Percentiles rank a stretch among this genome's conserved stretches.
Conservation (phyloP, 164 flowering plant species). For the Cinnamomum micranthum region DNA sequence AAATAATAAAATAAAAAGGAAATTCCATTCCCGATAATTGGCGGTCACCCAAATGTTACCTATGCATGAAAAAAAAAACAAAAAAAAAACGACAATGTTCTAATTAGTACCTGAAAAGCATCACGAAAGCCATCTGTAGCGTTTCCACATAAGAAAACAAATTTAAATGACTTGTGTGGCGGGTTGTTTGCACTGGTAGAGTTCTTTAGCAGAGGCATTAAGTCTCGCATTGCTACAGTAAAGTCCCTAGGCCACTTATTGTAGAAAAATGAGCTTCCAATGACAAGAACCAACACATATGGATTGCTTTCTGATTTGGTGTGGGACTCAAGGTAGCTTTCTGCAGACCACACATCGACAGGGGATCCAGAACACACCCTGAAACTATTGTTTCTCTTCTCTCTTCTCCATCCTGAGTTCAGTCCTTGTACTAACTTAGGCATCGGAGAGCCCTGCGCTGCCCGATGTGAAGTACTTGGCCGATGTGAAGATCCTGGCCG, state of each 20-base stretch:
- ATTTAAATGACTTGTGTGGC: constrained; percentile 46
- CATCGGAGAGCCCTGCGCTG: too few relatives aligned
- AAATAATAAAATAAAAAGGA: too few relatives aligned
- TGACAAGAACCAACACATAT: constrained; percentile 68
- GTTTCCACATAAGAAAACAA: constrained; percentile 80
- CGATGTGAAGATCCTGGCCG: too few relatives aligned
- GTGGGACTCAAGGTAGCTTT: constrained; percentile 54
- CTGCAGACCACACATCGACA: constrained; percentile 82
- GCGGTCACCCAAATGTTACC: neutral
- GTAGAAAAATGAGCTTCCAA: constrained; percentile 79
- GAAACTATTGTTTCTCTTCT: too few relatives aligned
- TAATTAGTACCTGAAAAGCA: constrained; percentile 67
- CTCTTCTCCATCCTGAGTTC: too few relatives aligned
- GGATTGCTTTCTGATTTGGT: constrained; percentile 49
- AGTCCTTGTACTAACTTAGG: too few relatives aligned
- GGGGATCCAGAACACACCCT: constrained; percentile 95
- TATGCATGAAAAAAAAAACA: too few relatives aligned
- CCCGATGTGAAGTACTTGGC: too few relatives aligned
- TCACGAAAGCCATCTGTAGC: constrained; percentile 58
- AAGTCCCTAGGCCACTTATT: constrained; percentile 80
- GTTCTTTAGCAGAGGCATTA: constrained; percentile 68
- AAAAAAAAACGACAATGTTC: neutral
- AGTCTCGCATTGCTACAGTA: constrained; percentile 67
- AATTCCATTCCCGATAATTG: neutral
- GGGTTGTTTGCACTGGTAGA: constrained; percentile 47